Evolutionary conservation across 1,284 basidiomycete species (phyloP).

Genomic region (Trametes polyzona): DNA sequence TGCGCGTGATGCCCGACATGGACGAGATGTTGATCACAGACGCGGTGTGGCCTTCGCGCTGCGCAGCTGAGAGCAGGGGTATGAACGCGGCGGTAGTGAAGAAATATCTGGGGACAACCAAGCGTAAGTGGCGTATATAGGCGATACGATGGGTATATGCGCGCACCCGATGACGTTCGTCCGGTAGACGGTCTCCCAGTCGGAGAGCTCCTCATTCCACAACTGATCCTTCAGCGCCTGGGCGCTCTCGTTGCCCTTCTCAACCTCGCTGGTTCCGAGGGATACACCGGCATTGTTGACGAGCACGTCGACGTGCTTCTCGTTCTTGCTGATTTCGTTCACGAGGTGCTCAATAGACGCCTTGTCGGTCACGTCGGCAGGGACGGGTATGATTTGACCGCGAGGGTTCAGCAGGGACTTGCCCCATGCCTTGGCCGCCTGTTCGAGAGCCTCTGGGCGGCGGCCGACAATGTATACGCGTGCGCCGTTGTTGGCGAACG

Average conservation of each 20-base stretch:
- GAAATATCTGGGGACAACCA: slow-evolving; percentile 34
- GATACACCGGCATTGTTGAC: slow-evolving; percentile 44
- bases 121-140: neutral
- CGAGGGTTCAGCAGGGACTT: slow-evolving; percentile 32
- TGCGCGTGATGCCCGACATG: slow-evolving; percentile 43
- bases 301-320: slow-evolving; percentile 43
- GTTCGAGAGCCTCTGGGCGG: slow-evolving; percentile 32
- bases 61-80: slow-evolving; percentile 42
- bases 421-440: slow-evolving; percentile 33
- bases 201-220: slow-evolving; percentile 37
- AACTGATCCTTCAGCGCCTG: slow-evolving; percentile 38
- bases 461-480: slow-evolving; percentile 42
- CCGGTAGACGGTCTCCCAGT: slow-evolving; percentile 41
- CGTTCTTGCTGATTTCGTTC: slow-evolving; percentile 36
- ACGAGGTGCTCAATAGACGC: slow-evolving; percentile 38
- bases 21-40: slow-evolving; percentile 43
- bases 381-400: slow-evolving; percentile 40
- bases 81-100: slow-evolving; percentile 44
- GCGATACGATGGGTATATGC: neutral
- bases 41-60: slow-evolving; percentile 32
- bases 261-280: slow-evolving; percentile 31
- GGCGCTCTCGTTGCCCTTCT: slow-evolving; percentile 39
- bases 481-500: slow-evolving; percentile 45
- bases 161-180: slow-evolving; percentile 42
- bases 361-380: slow-evolving; percentile 40